Evolutionary conservation across 192 early-diverging fungal genomes (phyloP), one percentile per base, ranked within the genome.

Genomic region (Linnemannia schmuckeri): DNA sequence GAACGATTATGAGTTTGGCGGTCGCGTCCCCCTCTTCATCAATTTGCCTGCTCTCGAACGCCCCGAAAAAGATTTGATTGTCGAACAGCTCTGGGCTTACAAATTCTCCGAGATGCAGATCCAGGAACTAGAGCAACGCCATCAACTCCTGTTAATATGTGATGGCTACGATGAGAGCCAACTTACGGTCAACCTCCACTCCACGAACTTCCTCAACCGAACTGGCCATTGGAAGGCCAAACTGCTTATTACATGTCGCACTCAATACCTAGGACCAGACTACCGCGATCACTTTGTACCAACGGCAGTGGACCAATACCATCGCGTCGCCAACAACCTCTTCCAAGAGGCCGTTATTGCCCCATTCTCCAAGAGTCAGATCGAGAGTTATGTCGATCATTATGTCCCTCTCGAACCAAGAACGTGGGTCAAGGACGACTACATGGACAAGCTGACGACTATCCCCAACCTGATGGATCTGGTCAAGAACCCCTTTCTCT

Each of bases 111-210:
- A 69, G 15, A 22, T 2, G 4, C 76, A 77, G 40, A 77, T 77
- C 42, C 18, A 15, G 12, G 66, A 77, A 20, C 27, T 77, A 33
- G 69, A 69, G 30, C 12, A 47, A n/a, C 4, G 49, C 18, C 70
- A 12, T 6, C 38, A 47, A 30, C 41, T 77, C 13, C 15, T 69
- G 0, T 37, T 77, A 46, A 77, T 77, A 30, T 77, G 76, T 33
- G 76, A 77, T 44, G 76, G 76, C n/a, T 77, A 77, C 46, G 76
- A 77, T 42, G 76, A 77, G 66, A 6, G n/a, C 6, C 63, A 69
- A 44, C 66, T 30, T n/a, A 77, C 24, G 0, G 2, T 9, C 41
- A 77, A 77, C 42, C 22, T 77, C 18, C 33, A 77, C 42, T 49
- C n/a, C 4, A 77, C 41, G 18, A 77, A 77, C 63, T 2, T 10